These are phyloP conservation scores for Strobilomyces confusus DNA, from an alignment of 768 basidiomycete genomes.

Conservation along the genomic window DNA sequence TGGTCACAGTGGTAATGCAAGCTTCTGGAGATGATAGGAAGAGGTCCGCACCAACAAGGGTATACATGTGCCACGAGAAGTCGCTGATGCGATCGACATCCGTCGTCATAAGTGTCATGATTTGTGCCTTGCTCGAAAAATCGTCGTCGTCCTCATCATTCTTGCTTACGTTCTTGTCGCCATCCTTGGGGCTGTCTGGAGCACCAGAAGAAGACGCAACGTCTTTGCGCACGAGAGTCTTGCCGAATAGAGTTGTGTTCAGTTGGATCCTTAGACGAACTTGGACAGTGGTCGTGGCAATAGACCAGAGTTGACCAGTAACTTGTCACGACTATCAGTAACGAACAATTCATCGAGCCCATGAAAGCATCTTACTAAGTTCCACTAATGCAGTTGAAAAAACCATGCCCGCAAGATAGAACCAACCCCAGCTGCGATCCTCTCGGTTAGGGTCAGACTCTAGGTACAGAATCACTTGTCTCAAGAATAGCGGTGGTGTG, in stretches of 20 bases:
- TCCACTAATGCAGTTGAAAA: slow-evolving; percentile 40
- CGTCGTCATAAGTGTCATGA: slow-evolving; percentile 96
- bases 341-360: background rate
- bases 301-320: slow-evolving; percentile 67
- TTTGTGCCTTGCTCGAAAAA: slow-evolving; percentile 67
- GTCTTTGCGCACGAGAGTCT: slow-evolving; percentile 84
- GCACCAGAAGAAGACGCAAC: slow-evolving; percentile 59
- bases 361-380: slow-evolving; percentile 34
- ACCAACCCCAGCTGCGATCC: slow-evolving; percentile 69
- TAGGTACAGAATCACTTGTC: slow-evolving; percentile 56
- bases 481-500: slow-evolving; percentile 57
- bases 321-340: slow-evolving; percentile 35
- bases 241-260: slow-evolving; percentile 80
- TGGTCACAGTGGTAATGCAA: background rate
- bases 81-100: slow-evolving; percentile 90
- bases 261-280: slow-evolving; percentile 69
- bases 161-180: slow-evolving; percentile 14
- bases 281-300: slow-evolving; percentile 67
- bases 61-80: slow-evolving; percentile 74
- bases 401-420: slow-evolving; percentile 55
- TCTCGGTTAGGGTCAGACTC: slow-evolving; percentile 57
- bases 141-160: slow-evolving; percentile 37
- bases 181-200: slow-evolving; percentile 22
- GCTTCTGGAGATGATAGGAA: background rate
- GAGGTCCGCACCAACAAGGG: slow-evolving; percentile 56